phyloP scores from a whole-genome alignment of 228 moss, liverwort and hornwort genomes.

The Sphagnum fallax region DNA sequence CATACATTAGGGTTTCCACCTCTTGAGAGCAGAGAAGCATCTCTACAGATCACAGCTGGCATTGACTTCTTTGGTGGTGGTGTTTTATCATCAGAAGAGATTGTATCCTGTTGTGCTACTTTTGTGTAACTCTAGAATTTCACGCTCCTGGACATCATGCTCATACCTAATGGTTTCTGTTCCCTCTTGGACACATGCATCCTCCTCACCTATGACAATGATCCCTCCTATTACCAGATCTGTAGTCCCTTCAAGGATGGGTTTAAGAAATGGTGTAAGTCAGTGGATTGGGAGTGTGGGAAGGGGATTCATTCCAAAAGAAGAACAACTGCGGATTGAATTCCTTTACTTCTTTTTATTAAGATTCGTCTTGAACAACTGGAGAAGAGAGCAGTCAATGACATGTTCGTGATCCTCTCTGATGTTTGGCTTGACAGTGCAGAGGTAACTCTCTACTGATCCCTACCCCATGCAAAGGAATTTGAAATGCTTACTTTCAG shows the following conservation, averaged over 20 bases:
- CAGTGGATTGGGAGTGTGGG: no score
- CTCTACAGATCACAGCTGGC: conserved; percentile 67
- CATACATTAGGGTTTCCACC: conserved; percentile 93
- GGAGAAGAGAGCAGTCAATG: conserved; percentile 42
- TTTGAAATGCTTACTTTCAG: background rate
- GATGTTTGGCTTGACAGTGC: conserved; percentile 90
- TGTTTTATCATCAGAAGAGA: conserved; percentile 48
- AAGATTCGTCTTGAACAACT: background rate
- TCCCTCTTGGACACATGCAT: no score
- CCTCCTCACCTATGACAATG: no score
- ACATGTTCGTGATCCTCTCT: conserved; percentile 88
- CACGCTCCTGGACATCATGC: no score
- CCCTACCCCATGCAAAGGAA: background rate
- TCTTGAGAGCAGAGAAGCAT: conserved; percentile 68
- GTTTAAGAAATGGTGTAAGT: no score
- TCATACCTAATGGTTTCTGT: no score
- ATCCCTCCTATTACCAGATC: no score
- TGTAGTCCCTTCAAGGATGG: no score
- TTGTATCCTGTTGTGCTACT: conserved; percentile 5
- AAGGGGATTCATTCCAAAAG: no score
- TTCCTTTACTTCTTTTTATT: no score
- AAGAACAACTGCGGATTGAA: no score
- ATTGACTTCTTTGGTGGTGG: conserved; percentile 79
- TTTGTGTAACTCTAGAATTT: background rate
- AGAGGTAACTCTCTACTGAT: conserved; percentile 26